phyloP scores from a whole-genome alignment of 441 rosid genomes.

The Pelargonium fulgidum region DNA sequence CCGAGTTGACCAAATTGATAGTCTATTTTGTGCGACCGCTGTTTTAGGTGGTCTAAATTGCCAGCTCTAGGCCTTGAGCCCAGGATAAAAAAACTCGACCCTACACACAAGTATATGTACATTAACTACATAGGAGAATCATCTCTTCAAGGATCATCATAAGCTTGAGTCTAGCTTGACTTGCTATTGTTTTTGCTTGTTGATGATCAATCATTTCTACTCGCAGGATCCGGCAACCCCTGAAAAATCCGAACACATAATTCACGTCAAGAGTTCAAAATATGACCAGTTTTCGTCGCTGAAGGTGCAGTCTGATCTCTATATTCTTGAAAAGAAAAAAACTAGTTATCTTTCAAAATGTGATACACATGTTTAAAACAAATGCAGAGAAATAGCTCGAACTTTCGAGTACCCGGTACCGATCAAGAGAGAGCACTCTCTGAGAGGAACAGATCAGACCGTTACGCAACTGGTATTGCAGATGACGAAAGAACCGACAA shows the following conservation, averaged over 20 bases:
- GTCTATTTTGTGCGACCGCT: too few relatives aligned
- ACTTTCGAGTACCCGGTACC: not conserved
- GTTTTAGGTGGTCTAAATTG: too few relatives aligned
- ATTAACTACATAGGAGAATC: too few relatives aligned
- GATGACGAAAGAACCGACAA: too few relatives aligned
- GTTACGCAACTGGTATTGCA: conserved; percentile 16
- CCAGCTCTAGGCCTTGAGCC: too few relatives aligned
- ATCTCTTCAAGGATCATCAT: too few relatives aligned
- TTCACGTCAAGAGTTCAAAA: conserved; percentile 44
- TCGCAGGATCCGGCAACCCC: conserved; percentile 80
- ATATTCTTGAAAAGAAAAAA: not conserved
- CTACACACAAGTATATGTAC: too few relatives aligned
- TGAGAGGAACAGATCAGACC: conserved; percentile 30
- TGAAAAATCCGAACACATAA: conserved; percentile 55
- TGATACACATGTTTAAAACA: conserved; percentile 8
- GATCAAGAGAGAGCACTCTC: conserved; percentile 30
- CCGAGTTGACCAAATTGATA: too few relatives aligned
- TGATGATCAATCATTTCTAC: not conserved
- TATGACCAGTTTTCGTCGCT: conserved; percentile 43
- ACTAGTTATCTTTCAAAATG: not conserved
- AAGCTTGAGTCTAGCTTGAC: too few relatives aligned
- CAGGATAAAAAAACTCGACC: too few relatives aligned
- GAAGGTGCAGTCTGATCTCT: conserved; percentile 36
- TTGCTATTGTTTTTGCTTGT: too few relatives aligned
- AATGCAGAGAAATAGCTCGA: conserved; percentile 62